phyloP scores from a whole-genome alignment of 495 filamentous ascomycete genomes.

The Usnea hakonensis region DNA sequence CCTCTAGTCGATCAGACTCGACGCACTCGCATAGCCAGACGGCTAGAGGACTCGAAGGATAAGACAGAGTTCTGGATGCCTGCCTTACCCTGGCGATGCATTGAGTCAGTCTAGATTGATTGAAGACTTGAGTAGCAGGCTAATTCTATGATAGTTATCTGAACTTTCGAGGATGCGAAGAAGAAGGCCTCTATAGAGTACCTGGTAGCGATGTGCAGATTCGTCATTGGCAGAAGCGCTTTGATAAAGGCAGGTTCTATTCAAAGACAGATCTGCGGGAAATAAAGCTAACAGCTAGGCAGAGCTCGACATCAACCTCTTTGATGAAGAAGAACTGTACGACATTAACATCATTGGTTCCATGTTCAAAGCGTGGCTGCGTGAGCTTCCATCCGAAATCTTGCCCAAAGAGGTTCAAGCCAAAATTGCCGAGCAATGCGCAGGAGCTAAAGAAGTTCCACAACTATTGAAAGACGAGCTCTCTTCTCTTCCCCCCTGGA shows the following conservation, averaged over 20 bases:
- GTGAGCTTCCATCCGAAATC: conserved; percentile 86
- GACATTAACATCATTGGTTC: conserved; percentile 92
- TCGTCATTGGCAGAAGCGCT: conserved; percentile 78
- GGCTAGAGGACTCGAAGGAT: conserved; percentile 71
- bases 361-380: conserved; percentile 86
- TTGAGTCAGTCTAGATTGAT: conserved; percentile 51
- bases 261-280: neutral
- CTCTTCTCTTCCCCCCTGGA: conserved; percentile 80
- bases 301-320: conserved; percentile 80
- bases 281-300: conserved; percentile 9
- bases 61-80: conserved; percentile 99
- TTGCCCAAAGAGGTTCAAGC: conserved; percentile 74
- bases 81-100: conserved; percentile 80
- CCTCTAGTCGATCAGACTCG: conserved; percentile 78
- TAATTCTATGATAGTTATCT: conserved; percentile 52
- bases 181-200: conserved; percentile 82
- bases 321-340: conserved; percentile 73
- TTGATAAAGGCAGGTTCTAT: conserved; percentile 59
- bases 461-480: conserved; percentile 81
- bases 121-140: neutral
- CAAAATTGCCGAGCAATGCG: conserved; percentile 63
- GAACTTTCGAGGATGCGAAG: conserved; percentile 82
- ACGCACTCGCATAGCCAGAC: conserved; percentile 77
- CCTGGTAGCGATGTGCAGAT: conserved; percentile 77
- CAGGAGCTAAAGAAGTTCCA: conserved; percentile 66